A percentile compares a stretch with the other conserved stretches of the same genome.
Evolutionary conservation across 495 filamentous ascomycete genomes (phyloP).

Genomic region (Parmelia sp.): DNA sequence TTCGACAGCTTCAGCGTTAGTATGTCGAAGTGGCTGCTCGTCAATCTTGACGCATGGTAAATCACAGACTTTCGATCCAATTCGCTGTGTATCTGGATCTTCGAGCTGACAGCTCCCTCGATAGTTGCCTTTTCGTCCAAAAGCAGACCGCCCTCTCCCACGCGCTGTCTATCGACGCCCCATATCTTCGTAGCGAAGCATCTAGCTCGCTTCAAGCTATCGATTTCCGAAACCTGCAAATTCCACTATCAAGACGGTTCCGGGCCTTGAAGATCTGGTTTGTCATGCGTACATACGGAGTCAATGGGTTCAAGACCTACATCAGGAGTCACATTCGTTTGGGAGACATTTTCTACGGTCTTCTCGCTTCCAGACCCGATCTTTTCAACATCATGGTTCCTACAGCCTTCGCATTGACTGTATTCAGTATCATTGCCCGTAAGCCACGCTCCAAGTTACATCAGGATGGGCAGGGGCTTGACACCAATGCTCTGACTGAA

Average conservation of each 20-base stretch:
- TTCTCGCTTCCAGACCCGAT: slow-evolving; percentile 51
- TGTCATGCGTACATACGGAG: slow-evolving; percentile 78
- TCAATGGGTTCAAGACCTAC: slow-evolving; percentile 65
- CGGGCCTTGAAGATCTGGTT: slow-evolving; percentile 92
- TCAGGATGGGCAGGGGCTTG: no score
- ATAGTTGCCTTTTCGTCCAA: not conserved
- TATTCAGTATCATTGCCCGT: slow-evolving; percentile 44
- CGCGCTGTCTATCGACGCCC: slow-evolving; percentile 63
- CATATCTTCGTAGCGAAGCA: slow-evolving; percentile 71
- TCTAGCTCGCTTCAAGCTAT: slow-evolving; percentile 79
- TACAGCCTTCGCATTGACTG: slow-evolving; percentile 71
- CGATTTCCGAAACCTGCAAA: slow-evolving; percentile 95
- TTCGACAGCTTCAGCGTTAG: slow-evolving; percentile 90
- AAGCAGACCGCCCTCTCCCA: not conserved
- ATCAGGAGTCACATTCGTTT: slow-evolving; percentile 59
- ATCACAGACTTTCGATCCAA: no score
- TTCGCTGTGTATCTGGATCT: no score
- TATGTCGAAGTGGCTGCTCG: slow-evolving; percentile 94
- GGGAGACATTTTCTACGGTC: slow-evolving; percentile 59
- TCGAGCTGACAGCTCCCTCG: no score
- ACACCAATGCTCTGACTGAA: slow-evolving; percentile 64
- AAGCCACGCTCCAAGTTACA: slow-evolving; percentile 35
- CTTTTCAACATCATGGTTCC: slow-evolving; percentile 71
- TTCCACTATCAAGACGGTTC: slow-evolving; percentile 85
- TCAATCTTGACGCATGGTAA: slow-evolving; percentile 79